These are phyloP conservation scores for Populus euphratica DNA, from an alignment of 345 rosid species.

Conservation along the genomic window DNA sequence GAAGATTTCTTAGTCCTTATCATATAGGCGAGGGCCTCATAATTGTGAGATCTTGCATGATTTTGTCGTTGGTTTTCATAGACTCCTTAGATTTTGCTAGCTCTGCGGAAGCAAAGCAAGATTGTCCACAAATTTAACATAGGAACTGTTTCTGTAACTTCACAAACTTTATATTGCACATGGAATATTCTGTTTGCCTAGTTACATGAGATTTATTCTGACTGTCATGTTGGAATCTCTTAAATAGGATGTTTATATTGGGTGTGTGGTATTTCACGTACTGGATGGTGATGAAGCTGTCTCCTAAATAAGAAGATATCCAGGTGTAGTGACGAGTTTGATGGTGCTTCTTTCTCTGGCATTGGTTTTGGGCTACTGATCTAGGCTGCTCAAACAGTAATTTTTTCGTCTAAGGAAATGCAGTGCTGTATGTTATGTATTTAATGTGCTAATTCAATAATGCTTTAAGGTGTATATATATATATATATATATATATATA, in stretches of 20 bases:
- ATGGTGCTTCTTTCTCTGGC: constrained; percentile 48
- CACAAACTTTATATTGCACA: constrained; percentile 28
- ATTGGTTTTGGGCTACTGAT: constrained; percentile 37
- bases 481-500: background rate
- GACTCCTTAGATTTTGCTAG: constrained; percentile 11
- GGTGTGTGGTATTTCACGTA: constrained; percentile 67
- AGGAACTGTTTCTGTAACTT: constrained; percentile 19
- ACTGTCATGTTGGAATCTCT: constrained; percentile 67
- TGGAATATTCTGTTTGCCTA: constrained; percentile 39
- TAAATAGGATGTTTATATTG: constrained; percentile 79
- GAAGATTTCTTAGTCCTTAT: background rate
- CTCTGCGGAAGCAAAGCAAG: constrained; percentile 1
- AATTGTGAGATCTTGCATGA: background rate
- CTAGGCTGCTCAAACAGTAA: constrained; percentile 37
- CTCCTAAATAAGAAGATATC: constrained; percentile 77
- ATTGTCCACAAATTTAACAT: background rate
- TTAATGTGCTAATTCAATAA: constrained; percentile 14
- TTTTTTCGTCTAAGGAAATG: constrained; percentile 5
- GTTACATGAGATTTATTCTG: constrained; percentile 47
- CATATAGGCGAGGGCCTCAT: background rate
- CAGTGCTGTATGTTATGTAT: constrained; percentile 17
- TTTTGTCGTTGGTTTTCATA: background rate
- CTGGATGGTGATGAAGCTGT: constrained; percentile 75
- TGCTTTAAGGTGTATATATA: constrained; percentile 4
- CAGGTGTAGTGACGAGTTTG: constrained; percentile 74